Base-by-base conservation (phyloP, 164 flowering plant species). In the Tinospora cordifolia region DNA sequence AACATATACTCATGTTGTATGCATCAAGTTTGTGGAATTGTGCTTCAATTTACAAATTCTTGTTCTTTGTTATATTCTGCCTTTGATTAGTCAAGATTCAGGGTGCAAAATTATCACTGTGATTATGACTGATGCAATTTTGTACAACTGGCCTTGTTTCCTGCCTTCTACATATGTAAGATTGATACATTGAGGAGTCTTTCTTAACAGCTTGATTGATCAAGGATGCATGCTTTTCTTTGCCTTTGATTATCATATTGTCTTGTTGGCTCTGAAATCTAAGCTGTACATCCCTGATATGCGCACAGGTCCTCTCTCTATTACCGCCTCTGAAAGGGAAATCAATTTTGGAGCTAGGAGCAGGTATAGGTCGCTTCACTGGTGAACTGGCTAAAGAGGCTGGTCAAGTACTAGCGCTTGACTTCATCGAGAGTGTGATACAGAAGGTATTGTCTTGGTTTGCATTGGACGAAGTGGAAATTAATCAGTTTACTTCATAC, bases 311-410 rank as follows among this genome's bases (percentile, higher is more conserved):
- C 11, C 88, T 92, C 36, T 92, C 98, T 34, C 75, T 92, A 19
- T 91, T 95, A 39, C 98, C 99, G 71, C 81, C 89, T 44, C 84
- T 78, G 75, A 87, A 86, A 69, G 96, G 94, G 41, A 92, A 92
- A 79, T 73, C 86, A 39, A 84, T 95, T 27, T 65, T 95, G 78
- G 98, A 90, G 76, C 85, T 92, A 51, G 99, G 99, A 60, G 96
- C 97, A 14, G 99, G 98, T 40, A 89, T 89, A 77, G 98, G 98
- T 78, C 92, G 97, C 69, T 92, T 95, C 79, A 95, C 98, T 51
- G 89, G 94, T 21, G 98, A 95, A 74, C 73, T 95, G 68, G 98
- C 94, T 13, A 79, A 84, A 79, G 88, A 83, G 74, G 99, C 99
- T 77, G 85, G 79, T 51, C 80, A 88, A 26, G 83, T 95, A 71